A percentile compares a stretch with the other conserved stretches of the same genome.
phyloP scores from a whole-genome alignment of 148 eudicot species.

The Rhododendron simsii region DNA sequence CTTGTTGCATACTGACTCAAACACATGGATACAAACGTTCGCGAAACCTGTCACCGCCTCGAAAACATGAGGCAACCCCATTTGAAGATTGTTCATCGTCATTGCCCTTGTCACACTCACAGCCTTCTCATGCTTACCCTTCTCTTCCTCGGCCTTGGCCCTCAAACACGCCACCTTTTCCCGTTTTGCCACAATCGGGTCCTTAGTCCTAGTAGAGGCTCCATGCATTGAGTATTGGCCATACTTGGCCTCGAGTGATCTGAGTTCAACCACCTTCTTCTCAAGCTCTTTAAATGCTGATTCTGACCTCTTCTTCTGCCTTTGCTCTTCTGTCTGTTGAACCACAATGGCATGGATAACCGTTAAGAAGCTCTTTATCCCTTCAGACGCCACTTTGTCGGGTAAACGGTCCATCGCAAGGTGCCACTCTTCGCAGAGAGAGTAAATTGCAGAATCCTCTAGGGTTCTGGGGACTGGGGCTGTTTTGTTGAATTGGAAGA shows the following conservation, averaged over 20 bases:
- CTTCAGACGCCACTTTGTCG: conserved; percentile 88
- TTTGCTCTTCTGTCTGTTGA: conserved; percentile 72
- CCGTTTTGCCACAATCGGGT: conserved; percentile 58
- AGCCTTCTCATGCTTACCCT: conserved; percentile 66
- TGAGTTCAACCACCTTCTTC: conserved; percentile 50
- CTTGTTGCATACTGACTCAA: conserved; percentile 61
- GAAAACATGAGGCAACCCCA: conserved; percentile 81
- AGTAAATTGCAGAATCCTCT: conserved; percentile 74
- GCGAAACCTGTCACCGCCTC: conserved; percentile 87
- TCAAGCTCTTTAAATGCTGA: conserved; percentile 68
- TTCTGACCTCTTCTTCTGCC: conserved; percentile 77
- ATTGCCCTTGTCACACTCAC: conserved; percentile 64
- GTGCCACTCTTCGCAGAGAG: conserved; percentile 92
- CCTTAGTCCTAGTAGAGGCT: conserved; percentile 24
- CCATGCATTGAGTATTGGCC: conserved; percentile 44
- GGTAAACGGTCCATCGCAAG: conserved; percentile 63
- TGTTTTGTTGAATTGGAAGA: conserved; percentile 59
- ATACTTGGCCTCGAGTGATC: conserved; percentile 54
- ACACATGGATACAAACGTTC: conserved; percentile 61
- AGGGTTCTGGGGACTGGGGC: conserved; percentile 38
- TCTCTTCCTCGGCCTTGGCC: conserved; percentile 80
- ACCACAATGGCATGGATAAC: conserved; percentile 68
- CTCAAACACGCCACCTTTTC: conserved; percentile 56
- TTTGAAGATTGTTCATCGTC: conserved; percentile 81
- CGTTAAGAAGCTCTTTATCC: conserved; percentile 58